Conservation (phyloP, 768 basidiomycete species). For the Pulveroboletus sp. region DNA sequence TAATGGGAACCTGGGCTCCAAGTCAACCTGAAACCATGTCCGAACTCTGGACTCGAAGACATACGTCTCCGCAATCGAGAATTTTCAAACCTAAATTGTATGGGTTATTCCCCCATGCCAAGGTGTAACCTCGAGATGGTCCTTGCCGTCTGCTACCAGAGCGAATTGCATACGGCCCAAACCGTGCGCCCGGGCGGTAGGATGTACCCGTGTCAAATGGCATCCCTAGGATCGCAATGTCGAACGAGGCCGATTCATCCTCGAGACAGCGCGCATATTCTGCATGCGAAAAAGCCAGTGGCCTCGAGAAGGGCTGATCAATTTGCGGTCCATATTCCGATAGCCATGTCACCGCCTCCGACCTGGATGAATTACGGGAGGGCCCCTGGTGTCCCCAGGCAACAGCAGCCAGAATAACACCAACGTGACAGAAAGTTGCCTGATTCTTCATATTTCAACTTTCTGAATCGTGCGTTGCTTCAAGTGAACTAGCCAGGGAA, state of each 20-base stretch:
- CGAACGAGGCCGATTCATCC: constrained; percentile 17
- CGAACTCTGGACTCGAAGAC: background rate
- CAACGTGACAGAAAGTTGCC: background rate
- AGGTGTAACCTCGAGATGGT: constrained; percentile 56
- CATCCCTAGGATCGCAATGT: constrained; percentile 78
- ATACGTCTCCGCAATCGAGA: constrained; percentile 82
- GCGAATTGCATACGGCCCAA: constrained; percentile 83
- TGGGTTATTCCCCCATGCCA: constrained; percentile 71
- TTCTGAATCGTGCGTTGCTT: background rate
- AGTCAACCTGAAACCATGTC: background rate
- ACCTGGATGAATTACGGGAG: background rate
- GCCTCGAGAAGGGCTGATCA: constrained; percentile 76
- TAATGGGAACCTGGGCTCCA: constrained; percentile 58
- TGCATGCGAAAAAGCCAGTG: constrained; percentile 78
- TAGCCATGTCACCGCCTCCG: constrained; percentile 46
- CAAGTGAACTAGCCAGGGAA: background rate
- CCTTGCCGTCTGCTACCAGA: constrained; percentile 70
- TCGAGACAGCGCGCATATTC: constrained; percentile 45
- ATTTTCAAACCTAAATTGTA: constrained; percentile 54
- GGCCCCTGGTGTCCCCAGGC: constrained; percentile 15
- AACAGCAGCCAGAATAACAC: background rate
- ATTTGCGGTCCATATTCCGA: constrained; percentile 72
- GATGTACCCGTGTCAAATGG: constrained; percentile 70
- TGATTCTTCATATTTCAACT: constrained; percentile 12
- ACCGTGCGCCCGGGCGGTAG: constrained; percentile 67